Evolutionary conservation across 352 stramenopile genomes (phyloP).

Genomic region (Phytopythium sindhum): DNA sequence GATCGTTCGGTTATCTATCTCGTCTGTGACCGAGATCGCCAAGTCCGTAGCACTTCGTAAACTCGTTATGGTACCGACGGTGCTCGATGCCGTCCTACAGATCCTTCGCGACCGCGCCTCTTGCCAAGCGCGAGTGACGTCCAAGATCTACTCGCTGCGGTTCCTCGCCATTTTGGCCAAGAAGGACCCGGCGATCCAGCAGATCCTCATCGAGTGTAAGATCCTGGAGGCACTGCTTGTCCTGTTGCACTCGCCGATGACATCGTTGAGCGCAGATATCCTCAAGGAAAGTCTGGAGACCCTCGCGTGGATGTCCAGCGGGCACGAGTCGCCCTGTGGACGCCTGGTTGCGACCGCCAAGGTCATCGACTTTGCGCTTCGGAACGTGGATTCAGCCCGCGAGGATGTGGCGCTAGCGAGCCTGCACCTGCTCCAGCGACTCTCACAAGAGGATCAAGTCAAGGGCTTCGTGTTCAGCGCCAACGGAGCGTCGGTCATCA

Average conservation of each 20-base stretch:
- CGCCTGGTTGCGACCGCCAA: slow-evolving; percentile 41
- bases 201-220: slow-evolving; percentile 46
- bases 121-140: slow-evolving; percentile 9
- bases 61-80: slow-evolving; percentile 31
- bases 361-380: slow-evolving; percentile 44
- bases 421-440: slow-evolving; percentile 53
- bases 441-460: slow-evolving; percentile 35
- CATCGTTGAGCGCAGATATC: slow-evolving; percentile 27
- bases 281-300: slow-evolving; percentile 45
- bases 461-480: slow-evolving; percentile 33
- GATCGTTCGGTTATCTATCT: slow-evolving; percentile 38
- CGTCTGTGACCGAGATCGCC: slow-evolving; percentile 36
- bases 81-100: slow-evolving; percentile 37
- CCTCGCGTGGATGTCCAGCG: slow-evolving; percentile 52
- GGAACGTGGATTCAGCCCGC: slow-evolving; percentile 32
- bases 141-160: slow-evolving; percentile 36
- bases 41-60: slow-evolving; percentile 20
- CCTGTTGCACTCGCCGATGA: slow-evolving; percentile 45
- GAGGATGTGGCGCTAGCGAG: slow-evolving; percentile 32
- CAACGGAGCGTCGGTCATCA: slow-evolving; percentile 36
- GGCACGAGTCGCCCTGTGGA: slow-evolving; percentile 25
- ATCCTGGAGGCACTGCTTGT: slow-evolving; percentile 45
- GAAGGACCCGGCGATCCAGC: slow-evolving; percentile 45
- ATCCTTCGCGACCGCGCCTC: slow-evolving; percentile 38
- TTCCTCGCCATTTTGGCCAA: slow-evolving; percentile 40